Percentiles rank a stretch among this genome's conserved stretches.
These are phyloP conservation scores for Fraxinus baroniana DNA, from an alignment of 305 asterid genomes.

Conservation along the genomic window DNA sequence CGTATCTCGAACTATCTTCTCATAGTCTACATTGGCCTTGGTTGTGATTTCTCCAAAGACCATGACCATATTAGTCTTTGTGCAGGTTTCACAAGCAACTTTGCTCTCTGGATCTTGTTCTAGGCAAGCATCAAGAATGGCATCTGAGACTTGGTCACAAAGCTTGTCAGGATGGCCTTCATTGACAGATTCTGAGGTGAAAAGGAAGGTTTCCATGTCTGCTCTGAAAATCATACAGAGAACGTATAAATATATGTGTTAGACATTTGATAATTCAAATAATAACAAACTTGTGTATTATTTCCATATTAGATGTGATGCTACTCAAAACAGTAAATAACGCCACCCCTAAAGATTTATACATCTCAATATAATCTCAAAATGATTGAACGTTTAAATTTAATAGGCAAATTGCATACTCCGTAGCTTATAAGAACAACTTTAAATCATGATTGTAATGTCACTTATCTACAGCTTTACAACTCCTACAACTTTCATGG, in stretches of 20 bases:
- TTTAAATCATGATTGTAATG: constrained; percentile 9
- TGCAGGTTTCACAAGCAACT: constrained; percentile 37
- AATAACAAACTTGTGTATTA: not conserved
- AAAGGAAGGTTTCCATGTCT: constrained; percentile 35
- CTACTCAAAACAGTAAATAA: not conserved
- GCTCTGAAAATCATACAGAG: not conserved
- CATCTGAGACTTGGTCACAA: constrained; percentile 37
- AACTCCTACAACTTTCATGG: not conserved
- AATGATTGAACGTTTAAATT: not conserved
- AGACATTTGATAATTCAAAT: not conserved
- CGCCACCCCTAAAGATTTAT: not conserved
- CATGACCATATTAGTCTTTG: constrained; percentile 36
- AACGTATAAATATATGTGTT: not conserved
- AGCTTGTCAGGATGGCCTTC: constrained; percentile 39
- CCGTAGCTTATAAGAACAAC: not conserved
- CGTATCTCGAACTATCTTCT: constrained; percentile 36
- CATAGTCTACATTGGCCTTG: constrained; percentile 31
- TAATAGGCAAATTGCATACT: not conserved
- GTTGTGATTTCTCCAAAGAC: constrained; percentile 36
- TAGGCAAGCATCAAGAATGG: constrained; percentile 38
- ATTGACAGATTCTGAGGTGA: constrained; percentile 35
- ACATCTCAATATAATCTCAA: not conserved
- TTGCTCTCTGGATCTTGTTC: constrained; percentile 38
- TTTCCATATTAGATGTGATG: not conserved
- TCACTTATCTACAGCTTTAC: not conserved